Evolutionary conservation across 495 filamentous ascomycete species (phyloP).

Genomic region (Astrothelium macrocarpum): DNA sequence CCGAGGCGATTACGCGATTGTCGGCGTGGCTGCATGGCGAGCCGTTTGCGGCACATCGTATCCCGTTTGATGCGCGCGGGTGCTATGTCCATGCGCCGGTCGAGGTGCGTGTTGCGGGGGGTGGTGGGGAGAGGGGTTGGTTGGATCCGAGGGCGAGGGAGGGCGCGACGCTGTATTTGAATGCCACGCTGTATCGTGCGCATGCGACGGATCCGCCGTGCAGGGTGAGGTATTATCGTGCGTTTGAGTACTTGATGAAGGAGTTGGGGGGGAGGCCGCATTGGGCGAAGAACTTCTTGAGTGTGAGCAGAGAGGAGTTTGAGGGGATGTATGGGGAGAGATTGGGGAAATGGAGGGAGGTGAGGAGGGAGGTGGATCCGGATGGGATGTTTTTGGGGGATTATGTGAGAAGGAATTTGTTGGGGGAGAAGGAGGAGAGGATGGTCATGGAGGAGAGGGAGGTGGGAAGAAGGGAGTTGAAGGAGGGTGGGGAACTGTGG

Average conservation of each 20-base stretch:
- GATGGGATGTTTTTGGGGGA: constrained; percentile 86
- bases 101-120: constrained; percentile 71
- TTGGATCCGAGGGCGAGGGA: constrained; percentile 62
- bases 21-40: constrained; percentile 69
- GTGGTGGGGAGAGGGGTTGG: constrained; percentile 35
- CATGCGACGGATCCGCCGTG: constrained; percentile 75
- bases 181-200: constrained; percentile 89
- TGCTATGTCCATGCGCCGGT: constrained; percentile 88
- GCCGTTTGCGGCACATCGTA: constrained; percentile 25
- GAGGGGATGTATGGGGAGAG: constrained; percentile 45
- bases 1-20: constrained; percentile 75
- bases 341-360: constrained; percentile 54
- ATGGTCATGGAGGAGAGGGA: constrained; percentile 42
- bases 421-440: constrained; percentile 16
- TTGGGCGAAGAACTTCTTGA: constrained; percentile 92
- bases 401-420: constrained; percentile 69
- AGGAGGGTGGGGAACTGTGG: constrained; percentile 48
- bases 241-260: constrained; percentile 93
- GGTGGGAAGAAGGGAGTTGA: constrained; percentile 24
- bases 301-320: constrained; percentile 47
- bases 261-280: constrained; percentile 84
- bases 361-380: constrained; percentile 68
- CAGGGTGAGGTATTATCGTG: constrained; percentile 72
- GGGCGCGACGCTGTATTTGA: constrained; percentile 82
- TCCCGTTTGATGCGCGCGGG: constrained; percentile 69